phyloP scores from a whole-genome alignment of 345 rosid species.

The Eucalyptus marginata region DNA sequence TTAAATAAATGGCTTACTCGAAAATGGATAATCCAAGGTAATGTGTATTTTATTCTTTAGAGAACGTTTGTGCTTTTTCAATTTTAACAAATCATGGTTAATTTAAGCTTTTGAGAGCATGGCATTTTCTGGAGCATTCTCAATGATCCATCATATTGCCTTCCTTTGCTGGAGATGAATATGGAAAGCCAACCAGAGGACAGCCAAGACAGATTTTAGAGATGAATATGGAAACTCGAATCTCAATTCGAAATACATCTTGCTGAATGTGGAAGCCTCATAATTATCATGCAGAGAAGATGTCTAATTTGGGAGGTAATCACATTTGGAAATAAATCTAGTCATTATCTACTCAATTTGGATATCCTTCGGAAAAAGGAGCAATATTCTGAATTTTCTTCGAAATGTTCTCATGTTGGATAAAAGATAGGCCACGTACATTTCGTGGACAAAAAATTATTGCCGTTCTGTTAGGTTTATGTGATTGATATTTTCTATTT shows the following conservation, averaged over 20 bases:
- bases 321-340: not conserved
- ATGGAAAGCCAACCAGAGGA: not conserved
- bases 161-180: not conserved
- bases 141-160: not conserved
- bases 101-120: not conserved
- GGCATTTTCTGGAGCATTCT: not conserved
- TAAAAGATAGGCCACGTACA: not conserved
- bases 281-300: not conserved
- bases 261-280: not conserved
- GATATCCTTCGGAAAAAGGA: not conserved
- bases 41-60: not conserved
- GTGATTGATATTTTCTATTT: not conserved
- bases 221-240: not conserved
- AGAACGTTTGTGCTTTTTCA: not conserved
- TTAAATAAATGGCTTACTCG: not conserved
- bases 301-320: not conserved
- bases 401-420: not conserved
- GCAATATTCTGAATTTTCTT: not conserved
- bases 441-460: not conserved
- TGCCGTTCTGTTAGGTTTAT: not conserved
- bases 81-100: not conserved
- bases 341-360: not conserved
- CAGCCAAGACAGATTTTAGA: not conserved
- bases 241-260: not conserved
- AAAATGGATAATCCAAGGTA: not conserved